Base-by-base conservation (phyloP, 2,329 filamentous ascomycete genomes). In the Coniochaeta pulveracea region DNA sequence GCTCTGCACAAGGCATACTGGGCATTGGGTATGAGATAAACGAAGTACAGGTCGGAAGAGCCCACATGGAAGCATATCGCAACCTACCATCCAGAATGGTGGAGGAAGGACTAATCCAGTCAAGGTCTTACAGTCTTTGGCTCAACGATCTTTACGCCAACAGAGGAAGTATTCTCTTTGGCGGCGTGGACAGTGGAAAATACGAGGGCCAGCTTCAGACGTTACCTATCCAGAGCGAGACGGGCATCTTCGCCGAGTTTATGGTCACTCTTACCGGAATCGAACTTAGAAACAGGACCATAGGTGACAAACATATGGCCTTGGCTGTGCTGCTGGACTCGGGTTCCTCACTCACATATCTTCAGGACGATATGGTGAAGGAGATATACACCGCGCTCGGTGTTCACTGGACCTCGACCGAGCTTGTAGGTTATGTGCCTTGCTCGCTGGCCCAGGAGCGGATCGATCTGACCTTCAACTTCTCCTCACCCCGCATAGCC, bases 21-120 rank as follows among this genome's bases (percentile, higher is more conserved):
- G 88, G 88, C 12, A 80, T 96, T 40, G 88, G 88, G 6, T 95
- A 94, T 52, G 52, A 69, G 1, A 54, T 66, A 42, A 91, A 93
- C 52, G 88, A 95, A 57, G 83, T 81, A 10, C 74, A 80, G 44
- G 73, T 82, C 28, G 66, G 67, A 33, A 64, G 72, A 41, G 68
- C 63, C 7, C 62, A 66, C 5, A 54, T 61, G 37, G 37, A 56
- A 4, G 37, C 70, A 1, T 88, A 88, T 54, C 55, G 72, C 26
- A 88, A 86, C 50, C 60, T 88, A 6, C 81, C 81, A 2, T 66
- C 70, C 26, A 71, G 71, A 38, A 61, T 88, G 60, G 71, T 71
- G 2, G 54, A 70, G 19, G 61, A 69, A 4, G 75, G 73, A 6
- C 35, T 67, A 32, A 84, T 84, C 42, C 55, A 67, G 12, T 75